Evolutionary conservation across 1,284 basidiomycete species (phyloP), one percentile per base, ranked within the genome.

Genomic region (Cryptococcus wingfieldii): DNA sequence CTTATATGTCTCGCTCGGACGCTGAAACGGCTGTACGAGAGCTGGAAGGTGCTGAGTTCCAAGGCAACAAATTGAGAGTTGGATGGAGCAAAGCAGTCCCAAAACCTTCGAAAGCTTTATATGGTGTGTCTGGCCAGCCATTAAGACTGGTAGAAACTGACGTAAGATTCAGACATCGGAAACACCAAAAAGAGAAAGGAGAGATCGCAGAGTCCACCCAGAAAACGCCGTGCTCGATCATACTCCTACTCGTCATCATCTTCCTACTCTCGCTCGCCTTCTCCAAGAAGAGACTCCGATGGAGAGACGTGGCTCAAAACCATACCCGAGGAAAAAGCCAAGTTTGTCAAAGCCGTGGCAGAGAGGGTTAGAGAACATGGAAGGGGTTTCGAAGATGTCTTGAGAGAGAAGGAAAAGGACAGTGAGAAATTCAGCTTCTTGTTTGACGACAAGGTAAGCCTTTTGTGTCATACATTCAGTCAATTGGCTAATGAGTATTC

Each of bases 31-130:
- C 93, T 2, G 80, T 95, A 18, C 84, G 86, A 23, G 87, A 94
- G 68, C 83, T 89, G 50, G 94, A 98, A 66, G 93, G 93, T 0
- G 86, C 86, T 57, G 88, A 92, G 49, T 98, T 93, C 93, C 89
- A 88, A 55, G 93, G 91, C 0, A 87, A 82, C 39, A 74, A 89
- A 25, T 77, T 98, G 18, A 83, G 89, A 27, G 87, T 94, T 14
- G 90, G 91, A 18, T 98, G 95, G 94, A 94, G 93, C 66, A 98
- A 97, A 74, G 87, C 90, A 2, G 89, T 98, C 16, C 87, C 90
- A 7, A 79, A 95, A 51, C 91, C 89, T 14, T 77, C 81, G 0
- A 86, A 85, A 68, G 82, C 93, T 1, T 79, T 88, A 63, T 96
- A 89, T 78, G 84, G 93, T 95, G 50, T 79, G 80, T 27, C 14